Evolutionary conservation across 164 flowering plant species (phyloP).

Genomic region (Annona cherimola): DNA sequence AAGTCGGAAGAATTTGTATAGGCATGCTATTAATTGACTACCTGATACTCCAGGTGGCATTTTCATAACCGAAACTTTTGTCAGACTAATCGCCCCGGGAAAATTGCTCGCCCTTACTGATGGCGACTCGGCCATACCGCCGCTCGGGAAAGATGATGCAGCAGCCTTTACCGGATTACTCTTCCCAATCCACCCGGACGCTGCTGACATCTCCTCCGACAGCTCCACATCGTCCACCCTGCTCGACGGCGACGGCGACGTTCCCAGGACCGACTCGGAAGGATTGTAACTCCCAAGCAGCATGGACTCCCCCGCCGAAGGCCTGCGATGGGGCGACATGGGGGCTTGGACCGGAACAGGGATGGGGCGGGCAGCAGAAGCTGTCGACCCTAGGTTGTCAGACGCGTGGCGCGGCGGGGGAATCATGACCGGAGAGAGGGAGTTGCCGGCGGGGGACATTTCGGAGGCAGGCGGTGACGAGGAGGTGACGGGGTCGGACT

Average conservation of each 20-base stretch:
- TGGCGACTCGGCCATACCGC: constrained; percentile 40
- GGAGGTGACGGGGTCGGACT: constrained; percentile 30
- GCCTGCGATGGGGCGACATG: constrained; percentile 29
- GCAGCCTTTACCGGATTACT: constrained; percentile 36
- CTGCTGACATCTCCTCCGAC: constrained; percentile 33
- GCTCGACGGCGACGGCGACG: constrained; percentile 34
- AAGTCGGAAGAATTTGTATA: not conserved
- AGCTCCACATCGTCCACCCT: constrained; percentile 31
- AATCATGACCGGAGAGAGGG: constrained; percentile 73
- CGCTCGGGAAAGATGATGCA: constrained; percentile 37
- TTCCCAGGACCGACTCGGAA: constrained; percentile 38
- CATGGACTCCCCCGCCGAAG: constrained; percentile 18
- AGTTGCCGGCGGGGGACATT: constrained; percentile 43
- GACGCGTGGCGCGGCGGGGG: constrained; percentile 66
- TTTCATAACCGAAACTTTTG: constrained; percentile 28
- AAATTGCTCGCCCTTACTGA: constrained; percentile 16
- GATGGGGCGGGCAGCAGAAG: constrained; percentile 18
- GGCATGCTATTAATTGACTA: not conserved
- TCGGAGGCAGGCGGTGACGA: constrained; percentile 36
- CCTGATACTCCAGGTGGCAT: constrained; percentile 26
- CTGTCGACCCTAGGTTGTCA: constrained; percentile 25
- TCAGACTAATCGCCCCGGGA: constrained; percentile 19
- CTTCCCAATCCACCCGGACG: constrained; percentile 23
- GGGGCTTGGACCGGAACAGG: constrained; percentile 24
- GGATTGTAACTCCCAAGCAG: constrained; percentile 63